phyloP scores from a whole-genome alignment of 441 rosid species.

The Sinapis alba region DNA sequence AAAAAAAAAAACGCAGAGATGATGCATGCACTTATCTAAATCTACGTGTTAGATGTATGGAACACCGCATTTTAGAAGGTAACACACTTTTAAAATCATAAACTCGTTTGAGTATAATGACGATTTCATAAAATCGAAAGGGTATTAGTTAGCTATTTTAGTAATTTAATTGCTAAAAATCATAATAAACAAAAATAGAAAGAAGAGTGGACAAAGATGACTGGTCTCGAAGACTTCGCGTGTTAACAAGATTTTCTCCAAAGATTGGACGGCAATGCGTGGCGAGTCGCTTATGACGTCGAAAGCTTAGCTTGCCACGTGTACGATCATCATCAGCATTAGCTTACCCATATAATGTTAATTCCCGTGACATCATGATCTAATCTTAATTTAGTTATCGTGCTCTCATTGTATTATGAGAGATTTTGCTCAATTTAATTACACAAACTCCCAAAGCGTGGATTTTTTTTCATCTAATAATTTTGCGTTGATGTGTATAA shows the following conservation, averaged over 20 bases:
- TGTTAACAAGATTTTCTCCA: conserved; percentile 27
- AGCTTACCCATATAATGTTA: conserved; percentile 19
- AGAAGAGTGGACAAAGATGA: conserved; percentile 18
- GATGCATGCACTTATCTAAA: conserved; percentile 34
- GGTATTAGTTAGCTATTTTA: neutral
- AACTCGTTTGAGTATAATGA: neutral
- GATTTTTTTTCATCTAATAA: neutral
- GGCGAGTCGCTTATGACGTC: conserved; percentile 18
- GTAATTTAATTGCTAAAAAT: neutral
- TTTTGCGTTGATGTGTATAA: neutral
- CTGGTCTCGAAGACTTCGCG: conserved; percentile 30
- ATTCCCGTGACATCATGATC: conserved; percentile 21
- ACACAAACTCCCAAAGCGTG: conserved; percentile 14
- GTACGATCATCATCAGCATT: conserved; percentile 40
- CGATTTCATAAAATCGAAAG: neutral
- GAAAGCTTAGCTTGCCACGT: conserved; percentile 51
- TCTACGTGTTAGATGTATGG: conserved; percentile 26
- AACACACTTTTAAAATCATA: neutral
- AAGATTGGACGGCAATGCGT: conserved; percentile 48
- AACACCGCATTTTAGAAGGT: conserved; percentile 11
- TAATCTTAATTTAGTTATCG: neutral
- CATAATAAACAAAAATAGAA: conserved; percentile 2
- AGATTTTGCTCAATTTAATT: neutral
- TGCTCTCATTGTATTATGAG: neutral
- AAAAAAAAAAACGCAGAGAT: conserved; percentile 4